These are phyloP conservation scores for Ogataea philodendri DNA, from an alignment of 805 yeast species.

Conservation along the genomic window DNA sequence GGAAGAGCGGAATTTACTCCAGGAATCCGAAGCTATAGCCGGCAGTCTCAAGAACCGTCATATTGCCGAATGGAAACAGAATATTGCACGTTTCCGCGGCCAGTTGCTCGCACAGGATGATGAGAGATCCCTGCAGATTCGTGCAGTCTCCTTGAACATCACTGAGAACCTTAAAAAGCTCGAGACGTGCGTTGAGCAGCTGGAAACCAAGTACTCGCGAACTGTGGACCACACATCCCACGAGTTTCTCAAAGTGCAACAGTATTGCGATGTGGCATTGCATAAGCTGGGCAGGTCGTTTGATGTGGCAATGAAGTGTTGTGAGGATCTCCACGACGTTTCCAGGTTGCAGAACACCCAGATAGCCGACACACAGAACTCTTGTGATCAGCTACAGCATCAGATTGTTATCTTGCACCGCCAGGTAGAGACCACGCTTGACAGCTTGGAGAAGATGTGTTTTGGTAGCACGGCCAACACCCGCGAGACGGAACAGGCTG, in stretches of 20 bases:
- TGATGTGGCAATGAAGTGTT: background rate
- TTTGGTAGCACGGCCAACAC: background rate
- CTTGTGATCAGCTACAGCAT: background rate
- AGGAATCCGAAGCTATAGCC: too few relatives aligned
- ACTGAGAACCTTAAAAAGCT: slow-evolving; percentile 5
- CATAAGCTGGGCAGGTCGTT: background rate
- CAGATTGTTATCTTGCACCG: background rate
- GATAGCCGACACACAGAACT: background rate
- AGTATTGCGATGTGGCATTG: background rate
- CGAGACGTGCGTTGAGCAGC: slow-evolving; percentile 3
- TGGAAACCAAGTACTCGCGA: slow-evolving; percentile 1
- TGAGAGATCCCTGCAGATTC: slow-evolving; percentile 1
- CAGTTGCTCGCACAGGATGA: slow-evolving; percentile 2
- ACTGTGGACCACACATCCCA: background rate
- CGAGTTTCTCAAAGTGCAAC: background rate
- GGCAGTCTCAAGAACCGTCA: too few relatives aligned
- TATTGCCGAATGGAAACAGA: too few relatives aligned
- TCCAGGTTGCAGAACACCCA: background rate
- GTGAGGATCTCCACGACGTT: background rate
- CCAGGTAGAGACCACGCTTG: background rate
- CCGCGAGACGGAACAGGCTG: too few relatives aligned
- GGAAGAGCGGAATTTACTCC: too few relatives aligned
- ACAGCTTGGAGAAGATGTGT: background rate
- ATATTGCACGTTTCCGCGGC: too few relatives aligned
- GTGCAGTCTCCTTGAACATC: slow-evolving; percentile 5